Evolutionary conservation across 257 asterid genomes (phyloP), one percentile per base, ranked within the genome.

Genomic region (Cynanchum wilfordii): DNA sequence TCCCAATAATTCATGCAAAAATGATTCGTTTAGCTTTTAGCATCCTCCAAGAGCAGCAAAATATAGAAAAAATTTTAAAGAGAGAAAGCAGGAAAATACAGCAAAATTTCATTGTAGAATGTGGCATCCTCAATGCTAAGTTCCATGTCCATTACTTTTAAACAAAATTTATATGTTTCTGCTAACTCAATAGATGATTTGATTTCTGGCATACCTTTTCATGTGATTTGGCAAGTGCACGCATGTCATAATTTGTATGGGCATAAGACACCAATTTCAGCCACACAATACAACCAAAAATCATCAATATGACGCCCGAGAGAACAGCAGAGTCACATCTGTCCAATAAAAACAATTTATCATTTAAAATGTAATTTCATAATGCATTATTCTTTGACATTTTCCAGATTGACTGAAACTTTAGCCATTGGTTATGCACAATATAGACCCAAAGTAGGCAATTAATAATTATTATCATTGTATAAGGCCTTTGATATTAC

Each of bases 291-390:
- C 92, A 86, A 75, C 97, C 78, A 78, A 86, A 82, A 33, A 87
- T 88, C 98, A 90, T 95, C 72, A 95, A 81, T 8, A 86, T 82
- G 71, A 82, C 96, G 49, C 99, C 98, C 3, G 96, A 88, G 52
- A 85, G 89, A 70, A 95, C 97, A 59, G 98, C 98, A 82, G 98
- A 87, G 82, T 92, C 98, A 73, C 89, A 86, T 89, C 99, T 95
- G 97, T 55, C 71, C 77, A 85, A 64, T 20, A 7, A 19, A 63
- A 33, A 38, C 45, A 64, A 64, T 36, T 38, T 36, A 7, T 19
- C 50, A 19, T 19, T 64, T 64, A 16, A 22, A 64, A 36, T 64
- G 1, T 10, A 36, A 7, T 49, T 36, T 30, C 20, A 15, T 16
- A 16, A 33, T 12, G 9, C 16, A 1, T 62, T 10, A 2, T 8